Percentiles rank a stretch among this genome's conserved stretches.
phyloP scores from a whole-genome alignment of 257 asterid species.

The Sherardia arvensis region DNA sequence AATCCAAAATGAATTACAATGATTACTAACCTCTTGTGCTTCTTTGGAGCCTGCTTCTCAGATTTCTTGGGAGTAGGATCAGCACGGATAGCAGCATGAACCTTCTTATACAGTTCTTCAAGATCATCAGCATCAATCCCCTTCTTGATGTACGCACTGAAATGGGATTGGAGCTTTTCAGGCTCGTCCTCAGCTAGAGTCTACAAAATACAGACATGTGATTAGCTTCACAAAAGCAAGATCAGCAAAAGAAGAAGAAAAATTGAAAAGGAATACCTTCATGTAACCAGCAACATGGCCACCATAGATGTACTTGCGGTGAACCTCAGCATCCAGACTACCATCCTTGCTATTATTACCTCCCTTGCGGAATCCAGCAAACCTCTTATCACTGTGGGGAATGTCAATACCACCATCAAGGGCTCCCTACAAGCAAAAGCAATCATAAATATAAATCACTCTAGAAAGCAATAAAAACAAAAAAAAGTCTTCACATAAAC shows the following conservation, averaged over 20 bases:
- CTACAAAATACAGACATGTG: slow-evolving; percentile 18
- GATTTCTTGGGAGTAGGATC: slow-evolving; percentile 36
- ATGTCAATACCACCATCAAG: slow-evolving; percentile 79
- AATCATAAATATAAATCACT: neutral
- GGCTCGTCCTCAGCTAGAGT: slow-evolving; percentile 69
- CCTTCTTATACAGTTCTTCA: slow-evolving; percentile 71
- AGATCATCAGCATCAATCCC: slow-evolving; percentile 54
- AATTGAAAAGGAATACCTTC: slow-evolving; percentile 27
- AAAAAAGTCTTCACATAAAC: neutral
- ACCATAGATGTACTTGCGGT: slow-evolving; percentile 72
- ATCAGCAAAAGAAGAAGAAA: neutral
- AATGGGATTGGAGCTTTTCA: slow-evolving; percentile 62
- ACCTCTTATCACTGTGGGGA: slow-evolving; percentile 85
- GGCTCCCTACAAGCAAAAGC: slow-evolving; percentile 52
- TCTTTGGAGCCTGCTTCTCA: slow-evolving; percentile 35
- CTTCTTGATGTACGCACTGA: slow-evolving; percentile 42
- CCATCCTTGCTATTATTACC: too few relatives aligned
- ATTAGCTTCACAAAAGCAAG: neutral
- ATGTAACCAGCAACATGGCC: slow-evolving; percentile 78
- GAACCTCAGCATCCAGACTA: slow-evolving; percentile 72
- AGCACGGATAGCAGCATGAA: slow-evolving; percentile 58
- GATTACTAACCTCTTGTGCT: slow-evolving; percentile 41
- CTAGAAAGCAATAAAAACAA: too few relatives aligned
- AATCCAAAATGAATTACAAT: neutral
- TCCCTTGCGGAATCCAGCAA: slow-evolving; percentile 71